Conservation (phyloP, 257 asterid species). For the Nicotiana tabacum region DNA sequence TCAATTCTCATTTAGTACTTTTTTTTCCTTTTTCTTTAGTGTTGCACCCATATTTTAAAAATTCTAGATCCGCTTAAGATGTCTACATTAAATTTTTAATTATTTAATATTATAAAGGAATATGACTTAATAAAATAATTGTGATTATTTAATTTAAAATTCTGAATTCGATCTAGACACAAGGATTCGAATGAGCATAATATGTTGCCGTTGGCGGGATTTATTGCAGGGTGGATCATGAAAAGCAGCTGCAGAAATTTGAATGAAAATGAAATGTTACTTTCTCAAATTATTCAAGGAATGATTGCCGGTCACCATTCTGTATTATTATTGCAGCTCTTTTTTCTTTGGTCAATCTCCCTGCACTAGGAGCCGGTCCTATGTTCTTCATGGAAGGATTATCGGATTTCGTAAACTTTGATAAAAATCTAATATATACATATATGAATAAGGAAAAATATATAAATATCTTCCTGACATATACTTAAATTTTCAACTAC, state of each 20-base stretch:
- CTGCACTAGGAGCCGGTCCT: not conserved
- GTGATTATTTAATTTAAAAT: not conserved
- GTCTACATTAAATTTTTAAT: not conserved
- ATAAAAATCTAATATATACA: no score
- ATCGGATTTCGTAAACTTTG: no score
- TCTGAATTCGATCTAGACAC: not conserved
- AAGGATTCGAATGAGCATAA: not conserved
- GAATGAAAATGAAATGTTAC: not conserved
- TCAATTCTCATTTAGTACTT: no score
- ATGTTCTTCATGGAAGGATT: no score
- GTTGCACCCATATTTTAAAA: no score
- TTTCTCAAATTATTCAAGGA: conserved; percentile 2
- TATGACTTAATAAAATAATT: not conserved
- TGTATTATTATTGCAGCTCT: not conserved
- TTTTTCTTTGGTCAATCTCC: not conserved
- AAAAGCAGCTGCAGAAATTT: not conserved
- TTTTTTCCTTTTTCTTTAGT: no score
- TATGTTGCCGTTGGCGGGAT: not conserved
- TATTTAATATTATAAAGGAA: not conserved
- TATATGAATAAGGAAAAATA: no score
- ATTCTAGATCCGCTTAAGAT: no score
- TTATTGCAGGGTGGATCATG: not conserved
- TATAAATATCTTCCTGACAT: no score
- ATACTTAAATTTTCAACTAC: no score
- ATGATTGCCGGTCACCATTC: not conserved